phyloP scores from a whole-genome alignment of 192 early-diverging fungal species.

The Coemansia sp. region DNA sequence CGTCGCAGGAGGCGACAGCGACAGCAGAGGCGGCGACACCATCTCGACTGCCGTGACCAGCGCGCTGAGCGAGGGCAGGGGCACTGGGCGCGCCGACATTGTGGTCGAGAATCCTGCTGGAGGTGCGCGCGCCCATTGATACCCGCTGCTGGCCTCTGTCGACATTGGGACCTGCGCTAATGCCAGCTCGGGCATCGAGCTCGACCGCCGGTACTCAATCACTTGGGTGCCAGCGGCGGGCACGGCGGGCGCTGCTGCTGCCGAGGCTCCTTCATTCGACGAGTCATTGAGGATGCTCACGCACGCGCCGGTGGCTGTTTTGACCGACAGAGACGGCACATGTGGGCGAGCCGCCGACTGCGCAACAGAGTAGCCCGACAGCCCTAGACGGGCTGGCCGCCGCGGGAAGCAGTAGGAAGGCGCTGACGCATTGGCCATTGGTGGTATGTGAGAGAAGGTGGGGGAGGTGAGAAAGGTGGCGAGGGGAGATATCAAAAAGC shows the following conservation, averaged over 20 bases:
- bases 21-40: conserved; percentile 14
- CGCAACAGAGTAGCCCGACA: conserved; percentile 1
- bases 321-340: conserved; percentile 44
- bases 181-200: conserved; percentile 31
- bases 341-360: conserved; percentile 12
- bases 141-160: conserved; percentile 15
- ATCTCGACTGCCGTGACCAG: conserved; percentile 35
- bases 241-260: not conserved
- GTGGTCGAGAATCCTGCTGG: conserved; percentile 4
- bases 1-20: conserved; percentile 52
- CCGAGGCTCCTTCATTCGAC: conserved; percentile 5
- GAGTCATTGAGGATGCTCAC: conserved; percentile 52
- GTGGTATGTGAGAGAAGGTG: not conserved
- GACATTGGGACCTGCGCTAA: conserved; percentile 11
- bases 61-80: conserved; percentile 40
- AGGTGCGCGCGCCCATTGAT: conserved; percentile 8
- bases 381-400: conserved; percentile 3
- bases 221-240: not conserved
- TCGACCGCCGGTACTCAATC: conserved; percentile 34
- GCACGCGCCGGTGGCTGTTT: conserved; percentile 39
- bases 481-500: not conserved
- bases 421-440: conserved; percentile 7
- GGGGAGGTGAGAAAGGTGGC: not conserved
- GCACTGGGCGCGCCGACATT: conserved; percentile 21
- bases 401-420: conserved; percentile 6